Percentiles rank a stretch among this genome's conserved stretches.
phyloP scores from a whole-genome alignment of 2,329 filamentous ascomycete genomes.

The Sporothrix variecibatus region DNA sequence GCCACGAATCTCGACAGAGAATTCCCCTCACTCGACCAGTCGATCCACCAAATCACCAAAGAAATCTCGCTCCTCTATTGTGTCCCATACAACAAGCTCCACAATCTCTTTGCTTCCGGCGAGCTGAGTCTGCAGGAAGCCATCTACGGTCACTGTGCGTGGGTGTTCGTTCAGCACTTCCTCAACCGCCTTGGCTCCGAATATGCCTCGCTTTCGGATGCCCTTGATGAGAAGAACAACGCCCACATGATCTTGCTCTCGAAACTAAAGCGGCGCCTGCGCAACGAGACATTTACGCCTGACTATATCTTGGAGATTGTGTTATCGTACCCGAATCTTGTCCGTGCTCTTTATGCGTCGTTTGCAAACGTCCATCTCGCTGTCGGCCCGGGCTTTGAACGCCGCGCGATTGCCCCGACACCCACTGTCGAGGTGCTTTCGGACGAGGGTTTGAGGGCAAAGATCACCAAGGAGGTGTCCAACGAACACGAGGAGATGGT shows the following conservation, averaged over 20 bases:
- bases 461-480: constrained; percentile 75
- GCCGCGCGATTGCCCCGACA: constrained; percentile 55
- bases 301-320: constrained; percentile 99
- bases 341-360: constrained; percentile 84
- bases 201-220: constrained; percentile 81
- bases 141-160: constrained; percentile 94
- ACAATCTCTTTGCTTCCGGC: constrained; percentile 81
- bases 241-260: constrained; percentile 83
- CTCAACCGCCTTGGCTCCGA: constrained; percentile 91
- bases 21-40: constrained; percentile 82
- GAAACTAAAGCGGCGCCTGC: constrained; percentile 92
- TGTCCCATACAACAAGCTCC: constrained; percentile 95
- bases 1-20: constrained; percentile 56
- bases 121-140: constrained; percentile 92
- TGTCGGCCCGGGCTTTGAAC: constrained; percentile 53
- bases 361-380: constrained; percentile 84
- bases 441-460: constrained; percentile 70
- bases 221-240: constrained; percentile 79
- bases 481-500: constrained; percentile 99
- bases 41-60: constrained; percentile 98
- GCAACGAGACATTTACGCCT: constrained; percentile 95
- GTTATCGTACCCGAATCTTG: constrained; percentile 80
- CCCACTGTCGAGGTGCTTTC: constrained; percentile 69
- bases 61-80: constrained; percentile 97
- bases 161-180: constrained; percentile 98